These are phyloP conservation scores for Suhomyces panamericanus DNA, from an alignment of 1,139 yeast genomes.

Conservation along the genomic window DNA sequence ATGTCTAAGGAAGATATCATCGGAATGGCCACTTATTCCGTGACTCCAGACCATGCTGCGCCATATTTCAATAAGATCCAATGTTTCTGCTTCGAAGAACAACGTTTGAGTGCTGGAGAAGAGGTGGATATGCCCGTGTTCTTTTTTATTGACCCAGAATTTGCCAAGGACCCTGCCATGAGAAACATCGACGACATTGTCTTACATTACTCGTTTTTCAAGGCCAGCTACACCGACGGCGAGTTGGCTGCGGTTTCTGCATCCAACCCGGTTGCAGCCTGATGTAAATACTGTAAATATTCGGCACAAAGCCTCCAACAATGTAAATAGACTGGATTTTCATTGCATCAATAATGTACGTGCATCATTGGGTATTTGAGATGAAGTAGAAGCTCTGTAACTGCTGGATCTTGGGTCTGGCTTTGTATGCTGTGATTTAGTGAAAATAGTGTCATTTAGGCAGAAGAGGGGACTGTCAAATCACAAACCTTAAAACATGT, in stretches of 20 bases:
- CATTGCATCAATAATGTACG: too few species aligned
- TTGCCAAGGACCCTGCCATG: conserved; percentile 92
- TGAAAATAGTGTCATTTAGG: too few species aligned
- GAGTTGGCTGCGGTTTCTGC: conserved; percentile 40
- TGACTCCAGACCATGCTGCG: conserved; percentile 94
- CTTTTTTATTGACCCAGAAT: conserved; percentile 97
- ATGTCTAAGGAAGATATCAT: conserved; percentile 83
- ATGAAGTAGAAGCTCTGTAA: too few species aligned
- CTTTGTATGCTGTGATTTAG: too few species aligned
- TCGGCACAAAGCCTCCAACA: not conserved
- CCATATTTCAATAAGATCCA: conserved; percentile 96
- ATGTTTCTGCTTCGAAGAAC: conserved; percentile 98
- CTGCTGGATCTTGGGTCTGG: too few species aligned
- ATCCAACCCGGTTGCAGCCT: not conserved
- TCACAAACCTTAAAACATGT: too few species aligned
- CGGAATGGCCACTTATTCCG: conserved; percentile 98
- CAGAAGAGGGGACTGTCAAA: too few species aligned
- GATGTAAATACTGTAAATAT: conserved; percentile 2
- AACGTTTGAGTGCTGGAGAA: conserved; percentile 89
- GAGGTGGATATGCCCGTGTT: conserved; percentile 99
- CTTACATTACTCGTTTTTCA: conserved; percentile 89
- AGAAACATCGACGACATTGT: conserved; percentile 87
- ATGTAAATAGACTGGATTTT: not conserved
- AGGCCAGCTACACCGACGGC: conserved; percentile 52
- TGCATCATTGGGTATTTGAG: too few species aligned